These are phyloP conservation scores for Fomitopsis pinicola DNA, from an alignment of 1,284 basidiomycete genomes.

Conservation along the genomic window DNA sequence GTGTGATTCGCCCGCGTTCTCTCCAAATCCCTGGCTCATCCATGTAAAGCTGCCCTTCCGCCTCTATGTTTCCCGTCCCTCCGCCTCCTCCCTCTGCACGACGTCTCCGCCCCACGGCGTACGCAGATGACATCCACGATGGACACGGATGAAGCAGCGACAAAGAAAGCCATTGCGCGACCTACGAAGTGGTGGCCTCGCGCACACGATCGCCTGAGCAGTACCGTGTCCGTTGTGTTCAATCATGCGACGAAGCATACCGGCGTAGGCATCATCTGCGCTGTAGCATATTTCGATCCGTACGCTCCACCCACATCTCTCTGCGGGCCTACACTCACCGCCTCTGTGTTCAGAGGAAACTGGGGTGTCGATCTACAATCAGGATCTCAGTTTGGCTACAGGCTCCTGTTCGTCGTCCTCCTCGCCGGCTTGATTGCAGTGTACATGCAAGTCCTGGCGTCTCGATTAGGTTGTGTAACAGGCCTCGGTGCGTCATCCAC, in stretches of 20 bases:
- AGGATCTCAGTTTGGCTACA: slow-evolving; percentile 78
- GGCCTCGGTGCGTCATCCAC: slow-evolving; percentile 47
- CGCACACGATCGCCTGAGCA: slow-evolving; percentile 26
- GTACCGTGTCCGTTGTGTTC: slow-evolving; percentile 17
- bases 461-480: slow-evolving; percentile 65
- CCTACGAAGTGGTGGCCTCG: slow-evolving; percentile 8
- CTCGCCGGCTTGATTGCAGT: slow-evolving; percentile 85
- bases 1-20: neutral
- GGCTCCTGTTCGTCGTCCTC: slow-evolving; percentile 83
- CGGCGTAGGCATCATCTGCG: slow-evolving; percentile 46
- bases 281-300: slow-evolving; percentile 56
- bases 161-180: neutral
- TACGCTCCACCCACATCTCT: slow-evolving; percentile 31
- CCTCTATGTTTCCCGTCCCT: neutral
- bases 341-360: slow-evolving; percentile 42
- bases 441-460: slow-evolving; percentile 66
- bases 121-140: neutral
- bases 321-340: neutral
- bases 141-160: neutral
- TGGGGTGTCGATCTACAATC: slow-evolving; percentile 79
- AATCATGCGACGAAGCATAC: slow-evolving; percentile 41
- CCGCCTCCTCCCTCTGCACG: neutral
- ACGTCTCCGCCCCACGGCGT: neutral
- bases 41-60: neutral
- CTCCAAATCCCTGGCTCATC: neutral